Conservation (phyloP, 768 basidiomycete genomes). For the Piloderma croceum region DNA sequence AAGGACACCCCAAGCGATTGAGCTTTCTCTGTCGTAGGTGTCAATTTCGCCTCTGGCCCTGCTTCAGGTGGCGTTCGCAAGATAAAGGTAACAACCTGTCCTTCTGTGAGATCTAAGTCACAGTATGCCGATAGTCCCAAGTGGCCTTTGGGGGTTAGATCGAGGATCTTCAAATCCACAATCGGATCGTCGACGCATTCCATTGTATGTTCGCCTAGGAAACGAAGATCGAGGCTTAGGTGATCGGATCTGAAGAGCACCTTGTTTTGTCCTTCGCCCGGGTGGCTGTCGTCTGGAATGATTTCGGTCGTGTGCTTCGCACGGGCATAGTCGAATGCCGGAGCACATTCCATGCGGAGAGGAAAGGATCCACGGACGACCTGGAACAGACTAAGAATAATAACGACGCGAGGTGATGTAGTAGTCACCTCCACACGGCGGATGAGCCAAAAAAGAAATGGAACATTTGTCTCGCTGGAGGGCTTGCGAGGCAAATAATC, state of each 20-base stretch:
- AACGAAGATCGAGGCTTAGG: conserved; percentile 72
- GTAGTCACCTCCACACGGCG: conserved; percentile 64
- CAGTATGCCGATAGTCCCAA: conserved; percentile 60
- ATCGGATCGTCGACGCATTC: conserved; percentile 47
- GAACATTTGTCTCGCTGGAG: too few relatives aligned
- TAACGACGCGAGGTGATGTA: neutral
- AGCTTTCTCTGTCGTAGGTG: conserved; percentile 36
- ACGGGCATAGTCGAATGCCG: conserved; percentile 94
- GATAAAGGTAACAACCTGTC: conserved; percentile 87
- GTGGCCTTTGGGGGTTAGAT: conserved; percentile 67
- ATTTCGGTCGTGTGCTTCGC: conserved; percentile 62
- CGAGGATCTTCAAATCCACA: conserved; percentile 54
- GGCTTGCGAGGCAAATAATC: too few relatives aligned
- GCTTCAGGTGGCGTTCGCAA: conserved; percentile 62
- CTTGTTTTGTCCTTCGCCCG: conserved; percentile 40
- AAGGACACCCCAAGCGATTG: conserved; percentile 41
- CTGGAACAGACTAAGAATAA: conserved; percentile 24
- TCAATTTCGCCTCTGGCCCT: conserved; percentile 13
- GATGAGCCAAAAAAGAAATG: conserved; percentile 78
- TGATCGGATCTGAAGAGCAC: conserved; percentile 55
- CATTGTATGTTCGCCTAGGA: conserved; percentile 53
- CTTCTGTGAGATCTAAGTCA: conserved; percentile 66
- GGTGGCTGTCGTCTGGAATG: conserved; percentile 42
- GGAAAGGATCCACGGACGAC: conserved; percentile 81
- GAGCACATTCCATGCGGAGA: conserved; percentile 83